These are phyloP conservation scores for Onygenales sp. DNA, from an alignment of 2,329 filamentous ascomycete genomes.

Conservation along the genomic window DNA sequence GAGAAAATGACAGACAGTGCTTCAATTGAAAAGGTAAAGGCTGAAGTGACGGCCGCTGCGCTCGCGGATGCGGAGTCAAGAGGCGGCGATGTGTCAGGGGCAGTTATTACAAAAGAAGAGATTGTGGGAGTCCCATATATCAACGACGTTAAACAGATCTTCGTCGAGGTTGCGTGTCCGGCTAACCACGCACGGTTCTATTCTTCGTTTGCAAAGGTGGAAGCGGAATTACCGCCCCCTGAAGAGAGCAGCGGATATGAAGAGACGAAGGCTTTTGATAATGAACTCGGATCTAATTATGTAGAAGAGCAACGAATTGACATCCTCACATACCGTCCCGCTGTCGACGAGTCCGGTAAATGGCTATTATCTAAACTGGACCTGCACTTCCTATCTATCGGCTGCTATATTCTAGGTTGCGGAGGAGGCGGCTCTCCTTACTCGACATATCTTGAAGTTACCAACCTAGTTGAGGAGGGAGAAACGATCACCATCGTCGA, in stretches of 20 bases:
- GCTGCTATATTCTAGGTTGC: slow-evolving; percentile 29
- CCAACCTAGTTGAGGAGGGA: slow-evolving; percentile 25
- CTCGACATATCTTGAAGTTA: slow-evolving; percentile 33
- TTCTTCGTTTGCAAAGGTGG: neutral
- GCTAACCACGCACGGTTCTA: neutral
- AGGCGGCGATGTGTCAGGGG: slow-evolving; percentile 14
- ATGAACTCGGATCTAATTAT: neutral
- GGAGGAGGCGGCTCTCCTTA: slow-evolving; percentile 35
- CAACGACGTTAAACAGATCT: slow-evolving; percentile 34
- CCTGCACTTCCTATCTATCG: slow-evolving; percentile 28
- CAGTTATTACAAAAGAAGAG: slow-evolving; percentile 44
- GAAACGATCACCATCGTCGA: slow-evolving; percentile 37
- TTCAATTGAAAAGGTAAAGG: slow-evolving; percentile 19
- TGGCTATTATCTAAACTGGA: slow-evolving; percentile 31
- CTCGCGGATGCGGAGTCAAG: slow-evolving; percentile 14
- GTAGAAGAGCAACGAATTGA: slow-evolving; percentile 12
- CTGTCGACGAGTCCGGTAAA: slow-evolving; percentile 20
- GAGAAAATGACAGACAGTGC: slow-evolving; percentile 42
- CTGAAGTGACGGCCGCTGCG: slow-evolving; percentile 14
- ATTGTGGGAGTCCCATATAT: slow-evolving; percentile 46
- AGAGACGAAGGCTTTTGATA: neutral
- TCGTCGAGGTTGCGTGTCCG: slow-evolving; percentile 19
- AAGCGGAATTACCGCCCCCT: neutral
- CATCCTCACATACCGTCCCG: slow-evolving; percentile 29
- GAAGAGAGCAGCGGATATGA: neutral